Base-by-base conservation (phyloP, 129 eudicot genomes). In the Saposhnikovia divaricata region DNA sequence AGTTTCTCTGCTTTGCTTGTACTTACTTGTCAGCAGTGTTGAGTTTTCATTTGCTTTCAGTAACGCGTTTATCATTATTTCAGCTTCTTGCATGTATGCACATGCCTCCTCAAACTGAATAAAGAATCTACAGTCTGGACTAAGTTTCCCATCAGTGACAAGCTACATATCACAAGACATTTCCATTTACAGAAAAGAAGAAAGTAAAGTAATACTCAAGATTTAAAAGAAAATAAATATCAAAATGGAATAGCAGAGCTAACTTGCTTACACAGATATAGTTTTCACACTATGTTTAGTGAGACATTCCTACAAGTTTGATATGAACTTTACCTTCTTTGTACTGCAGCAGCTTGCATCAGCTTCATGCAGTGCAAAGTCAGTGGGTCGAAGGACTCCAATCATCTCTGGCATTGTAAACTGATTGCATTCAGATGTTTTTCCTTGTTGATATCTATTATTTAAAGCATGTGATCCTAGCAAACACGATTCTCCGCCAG, bases 21-120 rank as follows among this genome's bases (percentile, higher is more conserved):
- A 89, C 78, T 83, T 83, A 75, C 81, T 85, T 42, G 80, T 61
- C 71, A 85, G 80, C 76, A 23, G 42, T 80, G 87, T 88, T 74
- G 86, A 89, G 74, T 85, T 81, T 71, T 85, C 87, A 38, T 91
- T 89, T 79, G 84, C 89, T 79, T 85, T 85, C 46, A 87, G 68
- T 45, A 91, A 75, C 15, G 88, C 88, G 72, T 86, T 89, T 79
- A 91, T 73, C 89, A 85, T 88, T 39, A 75, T 42, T 87, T 88
- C 92, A 61, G 89, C 91, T 80, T 91, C 97, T 81, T 84, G 79
- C 84, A 89, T 83, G 84, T 91, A 86, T 77, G 86, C 87, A 80
- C 75, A 77, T 42, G 92, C 89, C 86, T 91, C 90, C 79, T 88
- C 92, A 65, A 83, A 82, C 73, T 83, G 88, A 74, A 77, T 83